Conservation (phyloP, 2,329 filamentous ascomycete genomes). For the Cordyceps farinosa region DNA sequence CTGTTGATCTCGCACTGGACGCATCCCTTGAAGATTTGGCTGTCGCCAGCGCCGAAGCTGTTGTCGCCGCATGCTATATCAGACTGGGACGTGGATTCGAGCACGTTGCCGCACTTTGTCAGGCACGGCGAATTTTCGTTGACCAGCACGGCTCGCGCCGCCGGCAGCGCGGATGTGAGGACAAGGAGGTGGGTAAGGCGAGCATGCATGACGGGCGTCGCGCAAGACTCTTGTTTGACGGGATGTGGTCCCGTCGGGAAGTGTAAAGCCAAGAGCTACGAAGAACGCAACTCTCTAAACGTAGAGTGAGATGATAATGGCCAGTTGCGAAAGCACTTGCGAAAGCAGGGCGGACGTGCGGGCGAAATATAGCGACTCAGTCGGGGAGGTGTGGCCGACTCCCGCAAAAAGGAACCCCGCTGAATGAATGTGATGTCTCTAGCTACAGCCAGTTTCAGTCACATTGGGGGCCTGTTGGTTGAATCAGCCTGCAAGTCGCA, state of each 20-base stretch:
- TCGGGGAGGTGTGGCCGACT: not conserved
- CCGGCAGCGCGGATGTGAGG: conserved; percentile 22
- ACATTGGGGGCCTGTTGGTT: conserved; percentile 12
- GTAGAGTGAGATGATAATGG: not conserved
- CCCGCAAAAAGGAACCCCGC: not conserved
- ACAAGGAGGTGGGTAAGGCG: conserved; percentile 23
- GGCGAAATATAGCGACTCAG: conserved; percentile 5
- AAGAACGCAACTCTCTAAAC: not conserved
- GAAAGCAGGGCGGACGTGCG: not conserved
- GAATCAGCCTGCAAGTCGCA: not conserved
- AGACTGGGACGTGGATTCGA: conserved; percentile 40
- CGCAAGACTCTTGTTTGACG: not conserved
- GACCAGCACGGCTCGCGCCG: conserved; percentile 38
- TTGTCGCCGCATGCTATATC: conserved; percentile 48
- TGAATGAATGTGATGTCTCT: conserved; percentile 1
- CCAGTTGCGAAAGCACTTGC: not conserved
- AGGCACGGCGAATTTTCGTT: conserved; percentile 47
- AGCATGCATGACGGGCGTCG: conserved; percentile 19
- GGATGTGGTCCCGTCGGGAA: not conserved
- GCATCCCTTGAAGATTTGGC: conserved; percentile 50
- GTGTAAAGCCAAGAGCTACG: not conserved
- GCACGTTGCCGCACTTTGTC: conserved; percentile 51
- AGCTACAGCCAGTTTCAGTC: conserved; percentile 7
- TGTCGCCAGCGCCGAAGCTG: conserved; percentile 38
- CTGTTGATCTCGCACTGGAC: conserved; percentile 51